These are phyloP conservation scores for Akanthomyces uredinophilus DNA, from an alignment of 2,329 filamentous ascomycete genomes.

Conservation along the genomic window DNA sequence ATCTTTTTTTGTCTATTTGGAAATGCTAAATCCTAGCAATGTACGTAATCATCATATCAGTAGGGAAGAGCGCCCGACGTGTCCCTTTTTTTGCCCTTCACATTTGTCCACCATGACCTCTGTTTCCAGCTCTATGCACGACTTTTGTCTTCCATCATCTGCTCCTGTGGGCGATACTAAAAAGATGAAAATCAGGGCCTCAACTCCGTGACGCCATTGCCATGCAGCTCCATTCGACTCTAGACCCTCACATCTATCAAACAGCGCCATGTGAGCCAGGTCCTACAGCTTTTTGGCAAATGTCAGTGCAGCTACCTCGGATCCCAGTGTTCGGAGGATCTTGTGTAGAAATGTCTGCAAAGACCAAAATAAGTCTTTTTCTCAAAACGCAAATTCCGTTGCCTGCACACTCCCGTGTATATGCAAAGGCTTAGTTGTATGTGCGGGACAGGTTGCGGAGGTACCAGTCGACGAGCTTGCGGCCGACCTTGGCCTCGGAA, in stretches of 20 bases:
- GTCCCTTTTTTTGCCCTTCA: neutral
- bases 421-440: constrained; percentile 53
- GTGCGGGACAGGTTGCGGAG: constrained; percentile 92
- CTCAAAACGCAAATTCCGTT: neutral
- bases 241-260: constrained; percentile 6
- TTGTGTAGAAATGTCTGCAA: constrained; percentile 5
- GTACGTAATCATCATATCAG: constrained; percentile 9
- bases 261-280: neutral
- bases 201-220: constrained; percentile 40
- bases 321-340: neutral
- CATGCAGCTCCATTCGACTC: constrained; percentile 27
- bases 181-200: constrained; percentile 19
- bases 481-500: constrained; percentile 95
- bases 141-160: neutral
- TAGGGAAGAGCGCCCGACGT: neutral
- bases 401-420: neutral
- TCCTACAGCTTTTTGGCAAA: neutral
- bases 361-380: neutral
- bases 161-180: neutral
- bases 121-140: constrained; percentile 4
- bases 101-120: neutral
- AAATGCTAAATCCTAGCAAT: constrained; percentile 8
- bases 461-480: constrained; percentile 98
- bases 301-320: constrained; percentile 1
- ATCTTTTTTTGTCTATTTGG: constrained; percentile 1